Conservation (phyloP, 2,329 filamentous ascomycete species). For the Periconia macrospinosa region DNA sequence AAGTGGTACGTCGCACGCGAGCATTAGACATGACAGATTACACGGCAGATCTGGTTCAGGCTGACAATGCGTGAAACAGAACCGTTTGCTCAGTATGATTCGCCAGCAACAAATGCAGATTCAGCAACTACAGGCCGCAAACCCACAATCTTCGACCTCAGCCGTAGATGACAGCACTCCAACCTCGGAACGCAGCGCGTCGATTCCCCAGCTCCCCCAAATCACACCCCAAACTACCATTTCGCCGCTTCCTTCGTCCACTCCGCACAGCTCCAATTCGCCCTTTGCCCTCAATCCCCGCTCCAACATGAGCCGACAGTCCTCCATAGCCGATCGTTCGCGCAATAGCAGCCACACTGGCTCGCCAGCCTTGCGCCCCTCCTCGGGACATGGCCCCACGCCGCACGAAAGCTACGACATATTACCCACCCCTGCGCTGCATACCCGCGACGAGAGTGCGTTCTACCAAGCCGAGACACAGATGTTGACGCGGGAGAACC, state of each 20-base stretch:
- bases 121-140: slow-evolving; percentile 54
- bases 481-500: slow-evolving; percentile 76
- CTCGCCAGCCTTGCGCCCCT: slow-evolving; percentile 56
- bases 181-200: slow-evolving; percentile 51
- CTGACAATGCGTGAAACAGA: slow-evolving; percentile 50
- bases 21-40: too few relatives aligned
- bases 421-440: slow-evolving; percentile 52
- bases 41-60: too few relatives aligned
- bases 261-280: slow-evolving; percentile 47
- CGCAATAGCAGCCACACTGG: slow-evolving; percentile 43
- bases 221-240: slow-evolving; percentile 34
- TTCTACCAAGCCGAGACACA: slow-evolving; percentile 84
- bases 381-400: slow-evolving; percentile 31
- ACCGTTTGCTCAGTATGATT: slow-evolving; percentile 76
- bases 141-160: slow-evolving; percentile 43
- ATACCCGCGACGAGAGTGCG: slow-evolving; percentile 67
- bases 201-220: slow-evolving; percentile 35
- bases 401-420: slow-evolving; percentile 61
- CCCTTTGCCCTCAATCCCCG: slow-evolving; percentile 24
- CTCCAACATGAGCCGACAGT: slow-evolving; percentile 47
- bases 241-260: slow-evolving; percentile 49
- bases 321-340: slow-evolving; percentile 44
- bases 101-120: slow-evolving; percentile 74
- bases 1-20: slow-evolving; percentile 60
- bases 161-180: slow-evolving; percentile 57